A percentile compares a stretch with the other conserved stretches of the same genome.
Conservation (phyloP, 2,329 filamentous ascomycete genomes). For the Fusarium annulatum region DNA sequence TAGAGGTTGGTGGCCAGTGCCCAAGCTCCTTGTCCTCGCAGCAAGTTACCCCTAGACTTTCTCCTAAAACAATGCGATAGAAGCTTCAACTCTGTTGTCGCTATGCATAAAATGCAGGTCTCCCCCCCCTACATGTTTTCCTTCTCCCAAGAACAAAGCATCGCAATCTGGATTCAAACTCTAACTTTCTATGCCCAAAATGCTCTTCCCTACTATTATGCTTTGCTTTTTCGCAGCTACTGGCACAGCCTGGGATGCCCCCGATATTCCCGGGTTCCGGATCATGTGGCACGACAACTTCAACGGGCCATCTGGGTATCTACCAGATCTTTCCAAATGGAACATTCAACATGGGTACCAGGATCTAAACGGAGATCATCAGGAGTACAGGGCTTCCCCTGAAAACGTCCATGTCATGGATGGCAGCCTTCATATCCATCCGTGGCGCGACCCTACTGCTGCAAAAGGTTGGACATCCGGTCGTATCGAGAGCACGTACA, state of each 20-base stretch:
- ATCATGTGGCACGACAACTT: conserved; percentile 60
- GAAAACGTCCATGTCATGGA: conserved; percentile 61
- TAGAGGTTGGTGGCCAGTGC: too few relatives aligned
- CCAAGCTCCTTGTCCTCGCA: background rate
- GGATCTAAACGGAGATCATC: conserved; percentile 3
- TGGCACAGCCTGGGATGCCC: conserved; percentile 39
- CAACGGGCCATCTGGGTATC: conserved; percentile 50
- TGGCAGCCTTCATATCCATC: conserved; percentile 60
- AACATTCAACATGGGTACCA: conserved; percentile 44
- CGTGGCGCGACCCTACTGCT: conserved; percentile 49
- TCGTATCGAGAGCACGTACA: conserved; percentile 60
- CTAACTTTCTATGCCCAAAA: background rate
- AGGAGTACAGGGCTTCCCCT: conserved; percentile 44
- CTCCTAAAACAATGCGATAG: background rate
- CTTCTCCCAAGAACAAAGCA: background rate
- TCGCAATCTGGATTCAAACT: background rate
- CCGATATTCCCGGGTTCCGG: conserved; percentile 49
- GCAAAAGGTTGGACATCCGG: conserved; percentile 60
- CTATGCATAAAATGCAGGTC: background rate
- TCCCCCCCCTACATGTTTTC: background rate
- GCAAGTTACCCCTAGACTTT: background rate
- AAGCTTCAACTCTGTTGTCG: background rate
- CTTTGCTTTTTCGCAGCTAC: background rate
- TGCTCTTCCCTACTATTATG: background rate
- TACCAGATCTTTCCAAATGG: conserved; percentile 56